Evolutionary conservation across 352 stramenopile species (phyloP).

Genomic region (Phytophthora quininea): DNA sequence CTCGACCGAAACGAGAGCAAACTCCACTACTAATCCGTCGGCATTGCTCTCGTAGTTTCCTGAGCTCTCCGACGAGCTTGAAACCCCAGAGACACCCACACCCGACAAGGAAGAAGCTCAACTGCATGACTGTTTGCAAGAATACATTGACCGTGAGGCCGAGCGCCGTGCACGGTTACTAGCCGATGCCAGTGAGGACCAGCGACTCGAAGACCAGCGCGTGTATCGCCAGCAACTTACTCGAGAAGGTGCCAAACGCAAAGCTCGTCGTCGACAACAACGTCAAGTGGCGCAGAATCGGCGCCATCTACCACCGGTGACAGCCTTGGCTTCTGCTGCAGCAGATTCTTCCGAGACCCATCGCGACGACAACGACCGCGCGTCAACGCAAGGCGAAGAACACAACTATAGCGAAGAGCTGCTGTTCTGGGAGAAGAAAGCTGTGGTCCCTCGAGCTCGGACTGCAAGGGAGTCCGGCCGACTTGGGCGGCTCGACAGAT

Average conservation of each 20-base stretch:
- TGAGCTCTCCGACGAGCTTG: slow-evolving; percentile 23
- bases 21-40: background rate
- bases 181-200: slow-evolving; percentile 38
- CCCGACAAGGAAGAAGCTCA: slow-evolving; percentile 8
- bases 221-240: slow-evolving; percentile 54
- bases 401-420: slow-evolving; percentile 14
- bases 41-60: slow-evolving; percentile 16
- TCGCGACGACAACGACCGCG: slow-evolving; percentile 1
- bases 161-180: slow-evolving; percentile 35
- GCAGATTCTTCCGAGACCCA: slow-evolving; percentile 5
- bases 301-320: slow-evolving; percentile 7
- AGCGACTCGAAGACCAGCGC: slow-evolving; percentile 56
- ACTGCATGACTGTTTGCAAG: slow-evolving; percentile 18
- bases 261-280: slow-evolving; percentile 36
- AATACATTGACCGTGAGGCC: slow-evolving; percentile 35
- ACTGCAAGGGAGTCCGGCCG: slow-evolving; percentile 12
- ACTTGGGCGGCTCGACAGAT: slow-evolving; percentile 22
- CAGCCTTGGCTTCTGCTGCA: slow-evolving; percentile 5
- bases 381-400: background rate
- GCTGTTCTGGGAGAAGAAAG: slow-evolving; percentile 36
- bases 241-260: slow-evolving; percentile 48
- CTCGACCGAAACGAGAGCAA: background rate
- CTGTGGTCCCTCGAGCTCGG: slow-evolving; percentile 3
- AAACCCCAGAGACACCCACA: slow-evolving; percentile 1
- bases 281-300: slow-evolving; percentile 33